Percentiles rank a stretch among this genome's conserved stretches.
phyloP scores from a whole-genome alignment of 768 basidiomycete species.

The Termitomyces sp. region DNA sequence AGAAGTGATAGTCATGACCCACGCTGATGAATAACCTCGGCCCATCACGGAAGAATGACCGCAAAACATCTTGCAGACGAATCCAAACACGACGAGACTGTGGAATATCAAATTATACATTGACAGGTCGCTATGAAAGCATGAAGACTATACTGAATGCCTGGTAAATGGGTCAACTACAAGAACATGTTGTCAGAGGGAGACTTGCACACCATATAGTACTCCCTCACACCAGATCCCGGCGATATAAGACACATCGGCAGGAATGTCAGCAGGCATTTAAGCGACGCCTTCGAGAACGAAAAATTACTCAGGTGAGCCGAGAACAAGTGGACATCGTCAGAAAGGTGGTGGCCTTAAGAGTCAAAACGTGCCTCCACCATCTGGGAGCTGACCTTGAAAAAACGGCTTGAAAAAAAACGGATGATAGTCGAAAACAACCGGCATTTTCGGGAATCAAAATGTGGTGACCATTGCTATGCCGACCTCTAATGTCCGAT shows the following conservation, averaged over 20 bases:
- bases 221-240: constrained; percentile 25
- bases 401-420: neutral
- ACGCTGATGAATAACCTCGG: constrained; percentile 16
- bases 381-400: neutral
- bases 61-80: constrained; percentile 18
- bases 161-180: constrained; percentile 3
- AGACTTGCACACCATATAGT: constrained; percentile 16
- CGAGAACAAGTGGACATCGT: neutral
- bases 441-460: neutral
- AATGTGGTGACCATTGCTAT: neutral
- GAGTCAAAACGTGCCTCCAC: neutral
- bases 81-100: constrained; percentile 19
- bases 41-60: constrained; percentile 14
- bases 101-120: neutral
- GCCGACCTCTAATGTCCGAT: neutral
- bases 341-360: neutral
- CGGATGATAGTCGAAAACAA: neutral
- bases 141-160: constrained; percentile 18
- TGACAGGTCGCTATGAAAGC: neutral
- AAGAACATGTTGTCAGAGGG: neutral
- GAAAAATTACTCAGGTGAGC: neutral
- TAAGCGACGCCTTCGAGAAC: neutral
- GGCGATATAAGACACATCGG: constrained; percentile 24
- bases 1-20: neutral
- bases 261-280: constrained; percentile 22